Evolutionary conservation across 352 stramenopile genomes (phyloP).

Genomic region (Pythium brassicae): DNA sequence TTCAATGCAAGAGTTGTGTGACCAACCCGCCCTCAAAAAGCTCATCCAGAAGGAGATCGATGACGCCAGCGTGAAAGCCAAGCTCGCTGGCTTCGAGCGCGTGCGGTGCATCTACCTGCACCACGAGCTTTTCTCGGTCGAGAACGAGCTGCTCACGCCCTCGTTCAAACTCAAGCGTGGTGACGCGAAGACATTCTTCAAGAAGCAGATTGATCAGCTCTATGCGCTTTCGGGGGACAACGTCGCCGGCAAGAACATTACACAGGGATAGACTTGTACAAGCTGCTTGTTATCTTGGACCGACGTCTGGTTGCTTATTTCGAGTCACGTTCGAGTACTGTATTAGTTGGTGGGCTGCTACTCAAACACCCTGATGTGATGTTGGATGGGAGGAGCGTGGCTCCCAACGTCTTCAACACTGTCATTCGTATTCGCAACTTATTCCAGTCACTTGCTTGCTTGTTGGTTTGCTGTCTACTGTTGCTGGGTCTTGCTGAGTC

Average conservation of each 20-base stretch:
- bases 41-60: constrained; percentile 49
- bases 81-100: constrained; percentile 92
- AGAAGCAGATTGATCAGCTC: constrained; percentile 65
- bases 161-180: constrained; percentile 96
- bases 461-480: too few relatives aligned
- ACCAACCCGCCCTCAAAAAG: constrained; percentile 38
- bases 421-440: too few relatives aligned
- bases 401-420: too few relatives aligned
- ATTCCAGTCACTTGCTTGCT: too few relatives aligned
- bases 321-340: too few relatives aligned
- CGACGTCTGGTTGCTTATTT: neutral
- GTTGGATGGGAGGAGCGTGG: too few relatives aligned
- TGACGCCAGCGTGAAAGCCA: constrained; percentile 37
- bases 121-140: constrained; percentile 87
- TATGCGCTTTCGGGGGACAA: constrained; percentile 59
- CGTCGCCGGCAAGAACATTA: constrained; percentile 32
- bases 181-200: constrained; percentile 56
- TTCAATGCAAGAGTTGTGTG: constrained; percentile 45
- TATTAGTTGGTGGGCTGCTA: too few relatives aligned
- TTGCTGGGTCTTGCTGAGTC: too few relatives aligned
- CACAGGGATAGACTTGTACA: constrained; percentile 11
- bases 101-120: constrained; percentile 90
- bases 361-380: too few relatives aligned
- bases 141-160: constrained; percentile 95
- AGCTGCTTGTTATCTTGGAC: neutral